Base-by-base conservation (phyloP, 495 filamentous ascomycete genomes). In the Amniculicola lignicola region DNA sequence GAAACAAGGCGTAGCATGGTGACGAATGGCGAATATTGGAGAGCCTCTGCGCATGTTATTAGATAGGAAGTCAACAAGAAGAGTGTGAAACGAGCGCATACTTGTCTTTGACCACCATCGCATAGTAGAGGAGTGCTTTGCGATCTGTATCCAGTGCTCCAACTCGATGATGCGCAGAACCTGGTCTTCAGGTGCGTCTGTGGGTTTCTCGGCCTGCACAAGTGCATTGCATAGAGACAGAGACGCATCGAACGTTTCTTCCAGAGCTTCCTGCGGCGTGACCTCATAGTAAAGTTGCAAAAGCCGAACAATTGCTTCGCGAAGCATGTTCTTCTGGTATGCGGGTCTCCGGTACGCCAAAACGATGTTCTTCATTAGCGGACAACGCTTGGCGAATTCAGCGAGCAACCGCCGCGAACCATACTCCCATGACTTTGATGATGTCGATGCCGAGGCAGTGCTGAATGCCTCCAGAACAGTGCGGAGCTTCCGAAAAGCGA, bases 241-340 rank as follows among this genome's bases (percentile, higher is more conserved):
- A 0, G 89, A 89, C 14, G 92, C 85, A 68, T 96, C 94, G 59
- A 96, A 89, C 45, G 82, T 90, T 45, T 91, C 87, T 51, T 84
- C 82, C 24, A 94, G 71, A 0, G 90, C 90, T 16, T 89, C 70
- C 62, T 89, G 83, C 2, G 93, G 90, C 21, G 90, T 73, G 2
- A 89, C 78, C 61, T 90, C 80, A 65, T 91, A 96, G 68, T 88
- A 97, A 25, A 85, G 77, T 22, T 80, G 75, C 27, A 97, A 71
- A 27, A 97, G 69, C 52, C 84, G 83, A 11, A 82, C 84, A 21
- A 85, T 78, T 15, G 85, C 84, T 70, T 95, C 90, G 54, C 86
- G 81, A 58, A 93, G 87, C 33, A 93, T 72, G 24, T 85, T 56
- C 64, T 95, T 86, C 3, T 78, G 78, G 50, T 80, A 78, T 0